These are phyloP conservation scores for Aspergillus biplanus DNA, from an alignment of 495 filamentous ascomycete genomes.

Conservation along the genomic window DNA sequence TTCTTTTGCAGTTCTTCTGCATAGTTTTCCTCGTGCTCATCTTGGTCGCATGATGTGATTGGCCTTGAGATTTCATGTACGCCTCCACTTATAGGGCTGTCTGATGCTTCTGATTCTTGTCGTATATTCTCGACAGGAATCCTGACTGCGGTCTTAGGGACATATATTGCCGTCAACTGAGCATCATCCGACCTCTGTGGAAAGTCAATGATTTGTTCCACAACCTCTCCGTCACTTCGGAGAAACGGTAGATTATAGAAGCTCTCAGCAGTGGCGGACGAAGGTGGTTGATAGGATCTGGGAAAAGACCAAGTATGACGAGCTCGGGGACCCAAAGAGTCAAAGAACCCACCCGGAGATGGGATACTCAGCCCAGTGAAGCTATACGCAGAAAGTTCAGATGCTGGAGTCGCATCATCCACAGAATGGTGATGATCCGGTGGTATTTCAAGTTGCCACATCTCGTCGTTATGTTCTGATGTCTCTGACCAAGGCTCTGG, in stretches of 20 bases:
- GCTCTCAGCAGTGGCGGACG: constrained; percentile 77
- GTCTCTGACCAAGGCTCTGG: constrained; percentile 48
- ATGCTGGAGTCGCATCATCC: constrained; percentile 51
- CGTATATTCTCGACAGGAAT: constrained; percentile 35
- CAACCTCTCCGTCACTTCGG: constrained; percentile 49
- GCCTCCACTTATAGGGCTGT: constrained; percentile 38
- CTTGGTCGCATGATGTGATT: constrained; percentile 41
- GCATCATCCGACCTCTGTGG: constrained; percentile 51
- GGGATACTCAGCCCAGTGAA: constrained; percentile 79
- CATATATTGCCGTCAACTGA: constrained; percentile 46
- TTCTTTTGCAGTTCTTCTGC: constrained; percentile 64
- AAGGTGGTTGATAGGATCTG: constrained; percentile 56
- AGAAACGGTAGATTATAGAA: constrained; percentile 85
- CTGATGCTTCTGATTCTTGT: constrained; percentile 23
- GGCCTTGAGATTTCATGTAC: constrained; percentile 43
- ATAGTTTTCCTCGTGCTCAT: constrained; percentile 73
- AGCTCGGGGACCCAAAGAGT: constrained; percentile 70
- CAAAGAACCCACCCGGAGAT: constrained; percentile 90
- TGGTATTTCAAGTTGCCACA: constrained; percentile 44
- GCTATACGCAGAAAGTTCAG: constrained; percentile 54
- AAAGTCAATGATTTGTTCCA: constrained; percentile 72
- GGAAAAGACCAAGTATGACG: constrained; percentile 76
- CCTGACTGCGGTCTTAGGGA: constrained; percentile 65
- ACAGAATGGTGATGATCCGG: constrained; percentile 40
- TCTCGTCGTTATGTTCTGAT: constrained; percentile 53